phyloP scores from a whole-genome alignment of 768 basidiomycete genomes.

The Trametes maxima region DNA sequence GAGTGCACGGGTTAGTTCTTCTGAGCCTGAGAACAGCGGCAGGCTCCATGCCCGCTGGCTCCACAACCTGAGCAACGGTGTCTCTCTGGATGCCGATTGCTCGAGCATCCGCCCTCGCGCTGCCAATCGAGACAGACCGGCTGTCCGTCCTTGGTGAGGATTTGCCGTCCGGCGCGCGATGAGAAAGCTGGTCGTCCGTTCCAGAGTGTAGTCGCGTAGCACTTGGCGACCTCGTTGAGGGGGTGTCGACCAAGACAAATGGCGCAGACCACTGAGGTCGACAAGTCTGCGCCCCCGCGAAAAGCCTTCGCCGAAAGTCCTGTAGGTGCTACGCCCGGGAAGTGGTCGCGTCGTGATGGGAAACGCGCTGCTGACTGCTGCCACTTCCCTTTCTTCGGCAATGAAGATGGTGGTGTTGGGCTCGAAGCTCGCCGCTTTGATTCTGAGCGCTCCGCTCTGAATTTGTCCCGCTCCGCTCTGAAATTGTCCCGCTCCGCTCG shows the following conservation, averaged over 20 bases:
- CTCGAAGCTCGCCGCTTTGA: too few species aligned
- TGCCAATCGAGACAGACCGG: conserved; percentile 1
- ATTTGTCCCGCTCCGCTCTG: too few species aligned
- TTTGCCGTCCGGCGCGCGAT: background rate
- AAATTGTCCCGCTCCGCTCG: too few species aligned
- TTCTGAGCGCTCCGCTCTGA: too few species aligned
- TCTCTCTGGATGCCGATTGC: background rate
- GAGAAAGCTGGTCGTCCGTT: background rate
- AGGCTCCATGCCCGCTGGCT: background rate
- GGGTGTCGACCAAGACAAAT: background rate
- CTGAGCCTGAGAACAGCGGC: background rate
- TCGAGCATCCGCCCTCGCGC: background rate
- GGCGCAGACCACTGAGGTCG: background rate
- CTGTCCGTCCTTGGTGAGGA: background rate
- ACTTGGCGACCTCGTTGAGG: background rate
- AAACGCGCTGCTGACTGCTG: background rate
- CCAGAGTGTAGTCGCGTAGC: background rate
- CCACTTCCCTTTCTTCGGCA: background rate
- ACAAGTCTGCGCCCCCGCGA: background rate
- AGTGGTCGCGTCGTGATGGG: background rate
- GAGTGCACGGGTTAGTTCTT: background rate
- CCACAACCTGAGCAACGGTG: conserved; percentile 3
- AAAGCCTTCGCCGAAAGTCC: background rate
- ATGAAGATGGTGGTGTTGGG: too few species aligned
- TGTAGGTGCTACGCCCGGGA: too few species aligned